These are phyloP conservation scores for Tricholoma furcatifolium DNA, from an alignment of 768 basidiomycete species.

Conservation along the genomic window DNA sequence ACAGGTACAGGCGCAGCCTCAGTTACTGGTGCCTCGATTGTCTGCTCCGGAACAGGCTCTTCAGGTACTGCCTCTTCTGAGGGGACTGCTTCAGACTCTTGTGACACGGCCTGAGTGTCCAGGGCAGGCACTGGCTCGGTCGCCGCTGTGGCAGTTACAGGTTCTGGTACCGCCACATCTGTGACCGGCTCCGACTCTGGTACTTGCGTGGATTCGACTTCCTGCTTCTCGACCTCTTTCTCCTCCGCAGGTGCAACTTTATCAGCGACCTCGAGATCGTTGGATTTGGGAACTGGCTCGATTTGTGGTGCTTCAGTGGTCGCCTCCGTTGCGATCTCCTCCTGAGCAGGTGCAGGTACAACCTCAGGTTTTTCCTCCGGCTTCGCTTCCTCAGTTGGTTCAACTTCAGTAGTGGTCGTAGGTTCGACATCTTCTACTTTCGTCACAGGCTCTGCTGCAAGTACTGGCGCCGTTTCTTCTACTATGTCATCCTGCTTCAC, in stretches of 20 bases:
- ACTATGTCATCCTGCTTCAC: background rate
- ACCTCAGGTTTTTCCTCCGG: background rate
- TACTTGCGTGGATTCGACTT: background rate
- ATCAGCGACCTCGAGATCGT: background rate
- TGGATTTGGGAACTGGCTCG: background rate
- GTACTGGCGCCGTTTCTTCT: background rate
- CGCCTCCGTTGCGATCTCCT: background rate
- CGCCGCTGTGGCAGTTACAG: background rate
- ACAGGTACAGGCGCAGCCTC: background rate
- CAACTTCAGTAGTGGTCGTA: no score
- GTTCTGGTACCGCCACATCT: background rate
- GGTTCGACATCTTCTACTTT: background rate
- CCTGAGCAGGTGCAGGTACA: no score
- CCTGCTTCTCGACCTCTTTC: no score
- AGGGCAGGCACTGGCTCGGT: background rate
- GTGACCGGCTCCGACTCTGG: background rate
- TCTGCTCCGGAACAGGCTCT: background rate
- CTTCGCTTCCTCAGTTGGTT: background rate
- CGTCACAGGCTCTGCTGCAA: background rate
- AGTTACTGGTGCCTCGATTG: background rate
- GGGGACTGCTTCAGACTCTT: background rate
- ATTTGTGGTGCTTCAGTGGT: background rate
- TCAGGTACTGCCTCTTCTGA: background rate
- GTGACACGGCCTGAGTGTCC: background rate
- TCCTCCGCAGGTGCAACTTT: background rate